Evolutionary conservation across 371 early-diverging fungal genomes (phyloP), one percentile per base, ranked within the genome.

Genomic region (Sporodiniella umbellata): DNA sequence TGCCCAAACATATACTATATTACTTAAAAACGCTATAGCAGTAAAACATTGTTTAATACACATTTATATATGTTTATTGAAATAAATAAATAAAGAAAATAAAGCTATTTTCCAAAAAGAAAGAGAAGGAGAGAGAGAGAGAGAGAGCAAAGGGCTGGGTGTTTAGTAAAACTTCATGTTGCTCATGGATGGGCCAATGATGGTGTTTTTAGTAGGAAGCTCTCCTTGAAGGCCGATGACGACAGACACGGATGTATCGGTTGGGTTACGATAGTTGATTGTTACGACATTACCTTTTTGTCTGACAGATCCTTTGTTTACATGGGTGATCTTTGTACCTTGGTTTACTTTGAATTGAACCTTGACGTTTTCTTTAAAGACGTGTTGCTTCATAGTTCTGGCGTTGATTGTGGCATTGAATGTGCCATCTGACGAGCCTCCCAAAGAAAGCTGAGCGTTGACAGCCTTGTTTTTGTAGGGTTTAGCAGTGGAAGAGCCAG

Each of bases 371-470:
- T 48, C 33, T 8, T 47, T 55, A 21, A 69, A 67, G 31, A 33
- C 42, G 18, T 17, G 37, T 58, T 58, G 46, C 18, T 57, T 28
- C 1, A 47, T 2, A 18, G 63, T 45, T 15, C 75, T 71, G 26
- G 60, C 62, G 48, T 71, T 71, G 31, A 75, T 42, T 1, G 58
- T 22, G 8, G 65, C 64, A 5, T 45, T 28, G 19, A 69, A 71
- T 0, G 8, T 35, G 3, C 22, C 18, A 8, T 39, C 15, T 5
- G 26, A 25, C 14, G 33, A 22, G 21, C 33, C 14, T 24, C 33
- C 30, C 3, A 69, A 65, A 8, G 60, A 53, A 8, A 73, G 25
- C 25, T 64, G 63, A 21, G 66, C 48, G 15, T 52, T 46, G 8
- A 70, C 64, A n/a, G 53, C 42, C 33, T 31, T 30, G 4, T 45